These are phyloP conservation scores for Blastobotrys indianensis DNA, from an alignment of 1,139 yeast species.

Conservation along the genomic window DNA sequence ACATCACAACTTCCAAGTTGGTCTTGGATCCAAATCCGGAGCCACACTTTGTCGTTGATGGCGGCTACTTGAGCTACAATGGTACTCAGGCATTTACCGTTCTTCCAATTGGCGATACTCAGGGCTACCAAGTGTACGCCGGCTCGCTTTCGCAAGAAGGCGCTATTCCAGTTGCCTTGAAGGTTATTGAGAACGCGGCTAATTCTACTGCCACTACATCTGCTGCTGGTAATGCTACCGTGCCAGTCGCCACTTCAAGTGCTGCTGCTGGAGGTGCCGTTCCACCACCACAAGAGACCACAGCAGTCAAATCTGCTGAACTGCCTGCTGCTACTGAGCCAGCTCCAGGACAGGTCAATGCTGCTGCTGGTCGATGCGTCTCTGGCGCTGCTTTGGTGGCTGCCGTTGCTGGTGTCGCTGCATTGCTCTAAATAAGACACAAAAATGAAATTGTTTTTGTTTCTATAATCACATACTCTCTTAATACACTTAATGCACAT, in stretches of 20 bases:
- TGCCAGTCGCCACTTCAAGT: background rate
- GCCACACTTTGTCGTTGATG: slow-evolving; percentile 3
- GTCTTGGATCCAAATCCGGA: slow-evolving; percentile 4
- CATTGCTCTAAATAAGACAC: background rate
- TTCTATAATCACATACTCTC: too few species aligned
- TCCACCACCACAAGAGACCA: slow-evolving; percentile 3
- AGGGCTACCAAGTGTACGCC: slow-evolving; percentile 14
- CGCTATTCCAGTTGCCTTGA: slow-evolving; percentile 15
- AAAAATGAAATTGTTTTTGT: too few species aligned
- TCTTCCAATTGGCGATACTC: slow-evolving; percentile 13
- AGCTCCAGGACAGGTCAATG: slow-evolving; percentile 7
- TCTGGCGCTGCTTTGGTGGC: background rate
- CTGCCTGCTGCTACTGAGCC: background rate
- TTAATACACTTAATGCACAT: too few species aligned
- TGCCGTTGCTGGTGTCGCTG: slow-evolving; percentile 1
- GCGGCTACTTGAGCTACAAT: slow-evolving; percentile 15
- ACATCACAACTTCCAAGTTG: slow-evolving; percentile 7
- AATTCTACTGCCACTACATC: background rate
- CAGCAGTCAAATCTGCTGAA: background rate
- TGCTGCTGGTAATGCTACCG: slow-evolving; percentile 1
- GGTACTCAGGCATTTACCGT: slow-evolving; percentile 17
- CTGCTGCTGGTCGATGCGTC: background rate
- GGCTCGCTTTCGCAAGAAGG: slow-evolving; percentile 14
- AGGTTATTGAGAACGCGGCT: slow-evolving; percentile 3
- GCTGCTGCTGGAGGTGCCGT: background rate